These are phyloP conservation scores for Monotropa hypopitys DNA, from an alignment of 179 eudicot genomes.

Conservation along the genomic window DNA sequence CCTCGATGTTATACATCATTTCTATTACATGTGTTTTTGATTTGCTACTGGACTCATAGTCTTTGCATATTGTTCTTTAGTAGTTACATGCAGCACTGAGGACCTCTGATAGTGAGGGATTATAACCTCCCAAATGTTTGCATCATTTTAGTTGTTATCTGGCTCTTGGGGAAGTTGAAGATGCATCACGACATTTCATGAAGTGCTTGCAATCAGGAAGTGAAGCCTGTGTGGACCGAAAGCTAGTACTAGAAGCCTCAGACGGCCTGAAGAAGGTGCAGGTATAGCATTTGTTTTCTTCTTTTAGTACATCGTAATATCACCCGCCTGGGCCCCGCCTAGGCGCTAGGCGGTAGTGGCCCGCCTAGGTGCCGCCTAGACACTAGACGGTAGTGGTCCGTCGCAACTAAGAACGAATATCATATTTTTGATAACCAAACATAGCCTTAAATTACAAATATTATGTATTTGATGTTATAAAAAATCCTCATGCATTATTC, in stretches of 20 bases:
- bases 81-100: background rate
- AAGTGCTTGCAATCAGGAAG: constrained; percentile 50
- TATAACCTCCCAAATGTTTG: background rate
- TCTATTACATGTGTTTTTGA: background rate
- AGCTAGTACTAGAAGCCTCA: constrained; percentile 60
- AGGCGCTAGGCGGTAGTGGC: no score
- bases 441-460: no score
- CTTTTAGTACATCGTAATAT: background rate
- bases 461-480: no score
- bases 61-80: background rate
- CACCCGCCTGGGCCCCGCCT: no score
- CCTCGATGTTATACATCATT: background rate
- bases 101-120: background rate
- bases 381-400: no score
- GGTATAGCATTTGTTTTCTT: constrained; percentile 29
- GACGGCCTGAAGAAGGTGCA: constrained; percentile 75
- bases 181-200: constrained; percentile 46
- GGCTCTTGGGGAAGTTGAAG: constrained; percentile 75
- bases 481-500: no score
- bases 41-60: background rate
- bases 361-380: no score
- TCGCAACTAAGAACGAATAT: no score
- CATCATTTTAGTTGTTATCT: constrained; percentile 59
- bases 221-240: constrained; percentile 49
- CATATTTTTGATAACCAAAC: no score